Conservation (phyloP, 805 yeast species). For the Candida peoriensis region DNA sequence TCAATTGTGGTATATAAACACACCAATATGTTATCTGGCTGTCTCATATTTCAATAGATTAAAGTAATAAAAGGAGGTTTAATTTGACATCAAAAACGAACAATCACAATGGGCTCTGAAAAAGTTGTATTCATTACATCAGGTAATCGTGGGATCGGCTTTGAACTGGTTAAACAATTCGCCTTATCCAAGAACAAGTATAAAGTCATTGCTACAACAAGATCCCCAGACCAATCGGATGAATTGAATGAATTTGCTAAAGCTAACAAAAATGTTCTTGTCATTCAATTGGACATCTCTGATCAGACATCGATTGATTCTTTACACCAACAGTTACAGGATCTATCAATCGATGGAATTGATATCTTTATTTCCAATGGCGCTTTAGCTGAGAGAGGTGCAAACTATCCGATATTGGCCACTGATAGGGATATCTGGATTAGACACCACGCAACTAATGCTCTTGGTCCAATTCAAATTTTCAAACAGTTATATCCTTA, state of each 20-base stretch:
- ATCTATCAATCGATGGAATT: slow-evolving; percentile 17
- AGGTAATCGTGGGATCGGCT: slow-evolving; percentile 4
- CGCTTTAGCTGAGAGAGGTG: slow-evolving; percentile 13
- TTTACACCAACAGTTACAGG: slow-evolving; percentile 10
- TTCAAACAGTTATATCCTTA: slow-evolving; percentile 20
- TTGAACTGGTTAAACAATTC: slow-evolving; percentile 1
- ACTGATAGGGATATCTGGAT: slow-evolving; percentile 2
- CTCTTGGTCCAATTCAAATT: slow-evolving; percentile 21
- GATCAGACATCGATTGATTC: slow-evolving; percentile 14
- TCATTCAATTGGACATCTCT: slow-evolving; percentile 22
- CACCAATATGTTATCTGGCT: too few species aligned
- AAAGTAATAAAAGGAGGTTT: too few species aligned
- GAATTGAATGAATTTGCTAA: slow-evolving; percentile 9
- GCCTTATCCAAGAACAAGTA: neutral
- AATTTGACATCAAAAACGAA: too few species aligned
- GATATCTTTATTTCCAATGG: slow-evolving; percentile 26
- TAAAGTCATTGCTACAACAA: slow-evolving; percentile 11
- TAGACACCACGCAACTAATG: slow-evolving; percentile 19
- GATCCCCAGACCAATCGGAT: slow-evolving; percentile 10
- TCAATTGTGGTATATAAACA: too few species aligned
- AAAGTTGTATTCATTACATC: slow-evolving; percentile 2
- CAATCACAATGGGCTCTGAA: too few species aligned
- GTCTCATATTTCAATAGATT: too few species aligned
- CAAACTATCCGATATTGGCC: neutral
- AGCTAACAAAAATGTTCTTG: slow-evolving; percentile 16